Percentiles rank a stretch among this genome's conserved stretches.
Conservation (phyloP, 306 rosid genomes). For the Malus sieversii region DNA sequence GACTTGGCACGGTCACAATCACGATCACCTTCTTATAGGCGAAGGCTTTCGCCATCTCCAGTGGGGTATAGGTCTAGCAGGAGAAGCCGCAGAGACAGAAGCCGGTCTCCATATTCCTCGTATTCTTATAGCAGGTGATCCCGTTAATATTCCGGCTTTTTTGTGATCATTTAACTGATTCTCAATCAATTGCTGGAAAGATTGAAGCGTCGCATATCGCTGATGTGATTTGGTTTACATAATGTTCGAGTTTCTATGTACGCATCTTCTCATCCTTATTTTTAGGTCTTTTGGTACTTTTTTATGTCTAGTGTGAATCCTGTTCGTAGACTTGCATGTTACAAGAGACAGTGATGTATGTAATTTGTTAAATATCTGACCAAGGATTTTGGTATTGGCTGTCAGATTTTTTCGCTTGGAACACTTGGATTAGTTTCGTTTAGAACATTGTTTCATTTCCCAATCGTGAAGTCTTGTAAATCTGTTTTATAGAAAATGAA, state of each 20-base stretch:
- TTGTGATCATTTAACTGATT: slow-evolving; percentile 17
- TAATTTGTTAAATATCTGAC: background rate
- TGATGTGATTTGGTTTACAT: slow-evolving; percentile 29
- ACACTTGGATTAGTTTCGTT: background rate
- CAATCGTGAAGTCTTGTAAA: slow-evolving; percentile 11
- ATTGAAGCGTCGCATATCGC: slow-evolving; percentile 21
- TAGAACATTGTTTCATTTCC: background rate
- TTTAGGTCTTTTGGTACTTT: slow-evolving; percentile 5
- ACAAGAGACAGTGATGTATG: slow-evolving; percentile 8
- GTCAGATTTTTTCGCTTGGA: background rate
- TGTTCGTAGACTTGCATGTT: slow-evolving; percentile 14
- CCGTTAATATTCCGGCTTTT: slow-evolving; percentile 41
- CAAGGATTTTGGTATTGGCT: slow-evolving; percentile 11
- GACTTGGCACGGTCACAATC: slow-evolving; percentile 81
- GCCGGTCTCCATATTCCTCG: slow-evolving; percentile 77
- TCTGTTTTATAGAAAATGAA: slow-evolving; percentile 14
- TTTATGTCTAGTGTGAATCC: slow-evolving; percentile 5
- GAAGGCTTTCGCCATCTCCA: slow-evolving; percentile 81
- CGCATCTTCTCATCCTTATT: slow-evolving; percentile 25
- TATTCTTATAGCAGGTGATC: slow-evolving; percentile 81
- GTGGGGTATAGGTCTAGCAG: slow-evolving; percentile 59
- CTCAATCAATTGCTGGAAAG: slow-evolving; percentile 11
- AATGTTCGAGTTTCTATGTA: slow-evolving; percentile 24
- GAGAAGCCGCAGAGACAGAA: slow-evolving; percentile 75
- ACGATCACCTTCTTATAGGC: slow-evolving; percentile 72